phyloP scores from a whole-genome alignment of 495 filamentous ascomycete species.

The Geoglossum glabrum region DNA sequence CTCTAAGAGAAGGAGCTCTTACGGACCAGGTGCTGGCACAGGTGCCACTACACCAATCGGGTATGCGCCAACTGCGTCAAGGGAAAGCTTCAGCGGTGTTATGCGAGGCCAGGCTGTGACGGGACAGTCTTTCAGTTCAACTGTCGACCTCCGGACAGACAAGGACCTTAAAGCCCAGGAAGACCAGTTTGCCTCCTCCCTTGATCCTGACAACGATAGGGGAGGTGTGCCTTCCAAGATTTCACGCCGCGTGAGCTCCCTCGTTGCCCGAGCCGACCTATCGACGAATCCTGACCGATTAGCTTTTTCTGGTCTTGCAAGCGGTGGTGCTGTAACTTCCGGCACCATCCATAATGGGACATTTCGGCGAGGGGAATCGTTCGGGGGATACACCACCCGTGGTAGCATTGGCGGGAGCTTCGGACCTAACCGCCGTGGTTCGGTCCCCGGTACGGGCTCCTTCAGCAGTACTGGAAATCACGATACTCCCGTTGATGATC shows the following conservation, averaged over 20 bases:
- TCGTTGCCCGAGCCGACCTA: slow-evolving; percentile 77
- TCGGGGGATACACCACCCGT: slow-evolving; percentile 45
- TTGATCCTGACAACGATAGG: slow-evolving; percentile 60
- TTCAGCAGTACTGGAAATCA: slow-evolving; percentile 17
- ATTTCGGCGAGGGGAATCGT: slow-evolving; percentile 44
- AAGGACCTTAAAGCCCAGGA: slow-evolving; percentile 19
- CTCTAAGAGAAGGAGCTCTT: slow-evolving; percentile 64
- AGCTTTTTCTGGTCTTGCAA: slow-evolving; percentile 48
- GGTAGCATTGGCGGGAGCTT: slow-evolving; percentile 30
- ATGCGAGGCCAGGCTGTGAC: slow-evolving; percentile 19
- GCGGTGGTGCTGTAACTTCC: slow-evolving; percentile 27
- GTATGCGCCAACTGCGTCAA: slow-evolving; percentile 21
- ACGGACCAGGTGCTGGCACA: slow-evolving; percentile 51
- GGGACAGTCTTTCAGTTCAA: background rate
- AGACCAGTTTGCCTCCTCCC: slow-evolving; percentile 44
- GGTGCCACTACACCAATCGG: slow-evolving; percentile 63
- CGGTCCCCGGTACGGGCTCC: slow-evolving; percentile 15
- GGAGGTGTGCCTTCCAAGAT: slow-evolving; percentile 47
- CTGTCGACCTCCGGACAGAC: slow-evolving; percentile 5
- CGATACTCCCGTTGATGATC: slow-evolving; percentile 47
- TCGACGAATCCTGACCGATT: slow-evolving; percentile 56
- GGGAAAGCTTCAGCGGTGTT: slow-evolving; percentile 37
- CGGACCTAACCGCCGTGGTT: background rate
- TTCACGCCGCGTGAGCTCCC: slow-evolving; percentile 75
- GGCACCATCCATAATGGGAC: slow-evolving; percentile 24